Evolutionary conservation across 1,139 yeast species (phyloP), one percentile per base, ranked within the genome.

Genomic region (Meyerozyma elateridarum): DNA sequence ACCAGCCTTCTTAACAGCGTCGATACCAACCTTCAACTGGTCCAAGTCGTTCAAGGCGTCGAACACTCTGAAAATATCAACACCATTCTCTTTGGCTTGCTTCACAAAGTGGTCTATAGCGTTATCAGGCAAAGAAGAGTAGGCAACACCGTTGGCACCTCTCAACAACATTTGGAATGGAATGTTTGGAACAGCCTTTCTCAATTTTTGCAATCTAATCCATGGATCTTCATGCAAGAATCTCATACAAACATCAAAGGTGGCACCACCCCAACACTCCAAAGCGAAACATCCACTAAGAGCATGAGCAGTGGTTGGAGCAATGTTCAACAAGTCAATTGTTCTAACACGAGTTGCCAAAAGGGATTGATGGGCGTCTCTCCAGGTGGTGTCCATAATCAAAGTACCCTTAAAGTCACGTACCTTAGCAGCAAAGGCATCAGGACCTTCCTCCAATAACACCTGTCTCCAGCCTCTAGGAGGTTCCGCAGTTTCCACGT

Each of bases 191-290:
- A 93, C 98, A 37, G 83, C 74, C 51, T 75, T 75, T 63, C 98
- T 78, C 58, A 91, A 70, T 60, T 79, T 73, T 62, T 95, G 79
- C 56, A 91, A 75, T 63, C 99, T 79, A 38, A 76, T 95, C 99
- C 99, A 91, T 46, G 99, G 99, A 59, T 89, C 96, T 70, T 91
- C 99, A 59, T 89, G 89, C 52, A 91, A 73, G 73, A 93, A 93
- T 63, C 98, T 79, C 97, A 91, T 89, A 39, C 96, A 85, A 35
- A 91, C 98, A 56, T 91, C 99, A 53, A 91, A 91, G 20, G 99
- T 91, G 36, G 99, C 98, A 64, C 99, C 99, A 64, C 99, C 99
- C 99, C 99, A 91, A 70, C 97, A 91, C 68, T 91, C 99, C 36
- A 91, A 70, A 11, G 98, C 93, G 61, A 87, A 93, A 1, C 95